A percentile compares a stretch with the other conserved stretches of the same genome.
Conservation (phyloP, 2,329 filamentous ascomycete genomes). For the Trichoderma afroharzianum region DNA sequence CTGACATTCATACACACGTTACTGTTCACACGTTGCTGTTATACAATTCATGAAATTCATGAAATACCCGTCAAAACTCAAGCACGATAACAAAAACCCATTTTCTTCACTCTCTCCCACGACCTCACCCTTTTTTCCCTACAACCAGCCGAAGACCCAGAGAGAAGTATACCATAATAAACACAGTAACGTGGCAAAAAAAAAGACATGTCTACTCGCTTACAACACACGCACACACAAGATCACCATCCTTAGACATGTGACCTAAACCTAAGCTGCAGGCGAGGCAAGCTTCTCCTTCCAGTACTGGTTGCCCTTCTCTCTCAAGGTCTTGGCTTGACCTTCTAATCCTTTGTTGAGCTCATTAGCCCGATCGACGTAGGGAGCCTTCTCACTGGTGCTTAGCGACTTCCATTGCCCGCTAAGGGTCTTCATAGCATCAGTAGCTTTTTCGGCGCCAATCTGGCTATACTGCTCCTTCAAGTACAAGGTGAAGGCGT, state of each 20-base stretch:
- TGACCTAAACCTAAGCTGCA: background rate
- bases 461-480: constrained; percentile 36
- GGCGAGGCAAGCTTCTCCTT: constrained; percentile 16
- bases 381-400: constrained; percentile 41
- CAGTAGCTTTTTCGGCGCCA: constrained; percentile 20
- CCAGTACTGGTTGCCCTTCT: constrained; percentile 25
- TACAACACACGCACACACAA: background rate
- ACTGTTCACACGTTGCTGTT: background rate
- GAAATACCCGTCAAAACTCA: background rate
- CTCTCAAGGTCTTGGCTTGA: constrained; percentile 29
- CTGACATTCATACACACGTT: background rate
- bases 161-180: background rate
- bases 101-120: background rate
- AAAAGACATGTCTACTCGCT: background rate
- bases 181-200: background rate
- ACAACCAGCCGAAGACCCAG: background rate
- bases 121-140: background rate
- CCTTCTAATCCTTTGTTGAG: constrained; percentile 17
- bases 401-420: constrained; percentile 44
- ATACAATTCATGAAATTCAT: background rate
- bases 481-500: constrained; percentile 36
- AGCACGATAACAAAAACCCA: background rate
- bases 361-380: constrained; percentile 29
- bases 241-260: background rate
- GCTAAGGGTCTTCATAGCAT: constrained; percentile 26